Evolutionary conservation across 306 rosid genomes (phyloP).

Genomic region (Cucurbita maxima): DNA sequence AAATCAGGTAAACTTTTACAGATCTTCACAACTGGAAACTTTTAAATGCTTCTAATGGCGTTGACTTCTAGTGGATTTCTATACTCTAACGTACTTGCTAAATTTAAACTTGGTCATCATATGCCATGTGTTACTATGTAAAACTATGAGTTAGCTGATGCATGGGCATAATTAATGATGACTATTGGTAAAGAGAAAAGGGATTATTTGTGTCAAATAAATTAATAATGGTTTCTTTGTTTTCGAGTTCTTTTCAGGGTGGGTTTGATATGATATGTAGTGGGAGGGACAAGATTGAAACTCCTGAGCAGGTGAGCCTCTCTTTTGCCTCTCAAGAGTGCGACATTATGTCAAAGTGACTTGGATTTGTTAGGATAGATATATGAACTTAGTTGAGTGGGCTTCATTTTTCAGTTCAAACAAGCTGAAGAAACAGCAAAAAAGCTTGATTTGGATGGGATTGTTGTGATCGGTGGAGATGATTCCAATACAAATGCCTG

Average conservation of each 20-base stretch:
- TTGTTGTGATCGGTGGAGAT: slow-evolving; percentile 96
- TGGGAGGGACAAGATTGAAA: slow-evolving; percentile 98
- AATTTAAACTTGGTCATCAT: neutral
- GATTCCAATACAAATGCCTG: slow-evolving; percentile 99
- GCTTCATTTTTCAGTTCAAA: slow-evolving; percentile 42
- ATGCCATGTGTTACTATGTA: neutral
- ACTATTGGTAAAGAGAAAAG: neutral
- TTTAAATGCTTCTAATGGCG: neutral
- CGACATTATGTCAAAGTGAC: neutral
- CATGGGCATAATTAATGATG: neutral
- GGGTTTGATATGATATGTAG: slow-evolving; percentile 98
- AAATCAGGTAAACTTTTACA: slow-evolving; percentile 49
- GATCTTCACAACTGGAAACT: neutral
- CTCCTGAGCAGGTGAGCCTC: slow-evolving; percentile 85
- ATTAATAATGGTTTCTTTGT: neutral
- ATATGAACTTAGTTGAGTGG: slow-evolving; percentile 11
- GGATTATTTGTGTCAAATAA: neutral
- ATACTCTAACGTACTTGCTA: neutral
- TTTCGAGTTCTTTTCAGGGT: slow-evolving; percentile 32
- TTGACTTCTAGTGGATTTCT: neutral
- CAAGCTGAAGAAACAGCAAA: slow-evolving; percentile 82
- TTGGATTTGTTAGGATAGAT: neutral
- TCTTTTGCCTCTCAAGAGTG: slow-evolving; percentile 2
- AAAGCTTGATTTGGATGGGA: slow-evolving; percentile 94
- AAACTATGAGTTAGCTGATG: neutral